These are phyloP conservation scores for Pseudophaeomoniella oleicola DNA, from an alignment of 2,329 filamentous ascomycete genomes.

Conservation along the genomic window DNA sequence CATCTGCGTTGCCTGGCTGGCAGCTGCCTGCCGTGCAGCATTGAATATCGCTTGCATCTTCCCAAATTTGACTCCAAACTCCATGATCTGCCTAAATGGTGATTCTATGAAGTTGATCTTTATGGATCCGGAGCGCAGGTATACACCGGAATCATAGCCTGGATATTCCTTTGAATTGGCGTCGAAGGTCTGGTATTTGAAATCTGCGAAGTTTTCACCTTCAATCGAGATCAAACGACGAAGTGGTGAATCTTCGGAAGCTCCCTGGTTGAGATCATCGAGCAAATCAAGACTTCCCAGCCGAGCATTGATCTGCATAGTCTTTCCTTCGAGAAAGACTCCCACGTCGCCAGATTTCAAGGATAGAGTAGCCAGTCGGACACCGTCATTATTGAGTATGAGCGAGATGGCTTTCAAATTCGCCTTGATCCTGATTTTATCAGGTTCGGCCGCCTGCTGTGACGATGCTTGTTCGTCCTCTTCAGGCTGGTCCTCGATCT, in stretches of 20 bases:
- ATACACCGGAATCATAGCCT: conserved; percentile 87
- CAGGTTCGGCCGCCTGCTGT: conserved; percentile 27
- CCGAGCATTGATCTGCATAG: conserved; percentile 75
- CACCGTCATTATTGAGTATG: conserved; percentile 94
- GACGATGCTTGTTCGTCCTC: conserved; percentile 8
- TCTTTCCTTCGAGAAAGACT: conserved; percentile 71
- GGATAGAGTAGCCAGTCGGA: conserved; percentile 80
- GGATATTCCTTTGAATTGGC: conserved; percentile 62
- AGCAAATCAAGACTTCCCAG: conserved; percentile 79
- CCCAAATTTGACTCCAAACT: conserved; percentile 95
- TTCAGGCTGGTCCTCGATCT: conserved; percentile 23
- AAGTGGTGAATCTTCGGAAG: conserved; percentile 63
- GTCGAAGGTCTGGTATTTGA: conserved; percentile 95
- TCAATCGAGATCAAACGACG: conserved; percentile 87
- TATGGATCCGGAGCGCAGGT: conserved; percentile 79
- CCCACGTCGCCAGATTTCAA: conserved; percentile 86
- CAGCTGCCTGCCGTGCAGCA: conserved; percentile 83
- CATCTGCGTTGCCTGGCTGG: conserved; percentile 82
- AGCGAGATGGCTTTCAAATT: conserved; percentile 86
- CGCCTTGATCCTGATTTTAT: conserved; percentile 85
- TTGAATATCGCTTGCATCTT: conserved; percentile 99
- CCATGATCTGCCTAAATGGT: conserved; percentile 93
- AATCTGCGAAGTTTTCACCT: conserved; percentile 88
- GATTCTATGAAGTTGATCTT: conserved; percentile 96
- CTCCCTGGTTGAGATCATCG: conserved; percentile 87